Base-by-base conservation (phyloP, 129 eudicot genomes). In the Apium graveolens region DNA sequence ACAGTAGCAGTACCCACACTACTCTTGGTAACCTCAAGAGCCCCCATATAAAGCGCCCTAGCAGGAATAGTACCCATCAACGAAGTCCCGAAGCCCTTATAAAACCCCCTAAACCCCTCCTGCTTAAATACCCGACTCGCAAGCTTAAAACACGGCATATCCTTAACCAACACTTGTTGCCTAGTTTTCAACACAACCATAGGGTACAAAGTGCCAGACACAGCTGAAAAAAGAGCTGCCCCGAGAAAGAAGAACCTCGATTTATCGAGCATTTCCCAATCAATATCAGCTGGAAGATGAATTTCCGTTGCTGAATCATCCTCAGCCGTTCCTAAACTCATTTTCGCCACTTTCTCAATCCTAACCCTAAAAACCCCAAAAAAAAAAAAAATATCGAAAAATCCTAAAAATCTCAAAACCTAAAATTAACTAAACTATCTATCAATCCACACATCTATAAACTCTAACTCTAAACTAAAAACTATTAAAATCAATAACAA, bases 221-320 rank as follows among this genome's bases (percentile, higher is more conserved):
- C 98, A 38, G 89, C 96, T 1, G 96, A 93, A 55, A 93, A 91
- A 53, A 93, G 87, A 5, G 88, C 97, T 0, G 98, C 98, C 18
- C 98, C 98, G 0, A 93, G 86, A 78, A 89, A 74, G 87, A 93
- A 93, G 74, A 93, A 93, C 88, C 86, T 90, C 10, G 98, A 91
- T 70, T 93, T 93, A 69, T 93, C 98, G 6, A 93, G 88, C 98
- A 93, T 93, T 81, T 93, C 87, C 98, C 98, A 91, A 74, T 93
- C 93, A 24, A 93, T 84, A 49, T 93, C 97, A n/a, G 98, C 96
- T 2, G 97, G 98, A 42, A 93, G 90, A 76, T 88, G 92, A 45
- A 93, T 91, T 51, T 91, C 89, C 29, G 91, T 49, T 1, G 86
- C 87, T 13, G 97, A 86, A 60, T 89, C 96, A 77, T 91, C 97